Evolutionary conservation across 2,329 filamentous ascomycete species (phyloP), one percentile per base, ranked within the genome.

Genomic region (Ophiostoma sp.): DNA sequence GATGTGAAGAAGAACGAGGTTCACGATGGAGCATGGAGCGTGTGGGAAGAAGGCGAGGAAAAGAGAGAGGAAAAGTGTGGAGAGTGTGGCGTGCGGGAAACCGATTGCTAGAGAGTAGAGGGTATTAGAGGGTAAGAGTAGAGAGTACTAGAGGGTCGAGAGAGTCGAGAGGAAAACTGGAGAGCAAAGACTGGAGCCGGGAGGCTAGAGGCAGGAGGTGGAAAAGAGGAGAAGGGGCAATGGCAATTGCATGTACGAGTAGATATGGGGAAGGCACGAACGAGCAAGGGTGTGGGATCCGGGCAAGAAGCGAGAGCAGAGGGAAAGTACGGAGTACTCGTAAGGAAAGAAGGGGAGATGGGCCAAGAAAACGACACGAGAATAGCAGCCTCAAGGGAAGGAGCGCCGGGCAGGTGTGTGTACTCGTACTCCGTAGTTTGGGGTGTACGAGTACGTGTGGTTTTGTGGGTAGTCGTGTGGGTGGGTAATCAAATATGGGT

Each of bases 61-160:
- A 52, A 63, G 62, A 60, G 62, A 36, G 66, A 67, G 66, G 16
- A 62, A 55, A 68, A 68, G 63, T 58, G 63, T 63, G 41, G 64
- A n/a, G 45, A 52, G 60, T 64, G 58, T 68, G 18, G 47, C 65
- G 38, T 47, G 65, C 42, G 38, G 41, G 49, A 3, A 6, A 16
- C 9, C 6, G 47, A 52, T n/a, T 49, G 47, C 5, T 49, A 60
- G 9, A 41, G 18, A 67, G 18, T 14, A 40, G 41, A 42, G 66
- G 18, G 47, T 27, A 27, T 27, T 44, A 47, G 27, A 47, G 41
- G 42, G 16, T 58, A 60, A 45, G 42, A 45, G 5, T 2, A 45
- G 42, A 5, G n/a, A 38, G 11, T 18, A 40, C 36, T 11, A 55
- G 12, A 52, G 11, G 64, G 58, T 9, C 41, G 44, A 36, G 58